Evolutionary conservation across 2,329 filamentous ascomycete species (phyloP).

Genomic region (Tolypocladium tropicale): DNA sequence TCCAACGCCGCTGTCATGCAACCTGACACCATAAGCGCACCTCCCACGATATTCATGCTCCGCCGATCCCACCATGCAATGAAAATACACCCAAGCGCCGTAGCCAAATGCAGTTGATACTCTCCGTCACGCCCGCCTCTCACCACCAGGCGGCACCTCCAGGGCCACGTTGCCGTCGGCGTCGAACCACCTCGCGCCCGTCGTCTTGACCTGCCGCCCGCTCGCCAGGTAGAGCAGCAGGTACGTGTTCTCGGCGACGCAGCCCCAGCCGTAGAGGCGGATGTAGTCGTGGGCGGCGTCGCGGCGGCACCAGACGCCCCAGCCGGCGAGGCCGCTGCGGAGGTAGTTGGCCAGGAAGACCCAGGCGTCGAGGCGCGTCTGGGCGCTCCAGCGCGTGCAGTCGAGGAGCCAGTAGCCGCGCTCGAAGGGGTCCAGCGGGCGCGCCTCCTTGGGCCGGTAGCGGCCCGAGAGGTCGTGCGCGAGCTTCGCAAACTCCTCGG

Average conservation of each 20-base stretch:
- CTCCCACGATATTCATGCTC: neutral
- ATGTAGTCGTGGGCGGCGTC: slow-evolving; percentile 33
- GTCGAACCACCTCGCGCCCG: slow-evolving; percentile 57
- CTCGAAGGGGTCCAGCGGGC: slow-evolving; percentile 44
- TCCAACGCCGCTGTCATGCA: neutral
- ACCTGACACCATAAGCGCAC: neutral
- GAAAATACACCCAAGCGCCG: neutral
- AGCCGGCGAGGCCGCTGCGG: slow-evolving; percentile 48
- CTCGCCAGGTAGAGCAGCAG: slow-evolving; percentile 66
- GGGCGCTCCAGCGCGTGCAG: slow-evolving; percentile 40
- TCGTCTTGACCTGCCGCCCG: slow-evolving; percentile 46
- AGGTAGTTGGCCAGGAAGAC: slow-evolving; percentile 50
- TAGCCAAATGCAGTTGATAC: neutral
- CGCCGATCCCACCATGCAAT: neutral
- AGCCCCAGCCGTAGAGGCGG: slow-evolving; percentile 69
- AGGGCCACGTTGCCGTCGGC: slow-evolving; percentile 43
- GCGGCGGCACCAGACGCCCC: slow-evolving; percentile 53
- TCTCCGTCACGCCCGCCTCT: slow-evolving; percentile 6
- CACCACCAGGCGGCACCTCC: slow-evolving; percentile 21
- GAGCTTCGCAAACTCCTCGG: slow-evolving; percentile 39
- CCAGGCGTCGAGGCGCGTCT: slow-evolving; percentile 48
- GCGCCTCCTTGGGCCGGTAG: slow-evolving; percentile 36
- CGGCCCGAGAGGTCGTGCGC: slow-evolving; percentile 40
- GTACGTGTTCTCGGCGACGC: slow-evolving; percentile 62
- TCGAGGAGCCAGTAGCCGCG: slow-evolving; percentile 69